Base-by-base conservation (phyloP, 148 eudicot species). In the Gaultheria prostrata region DNA sequence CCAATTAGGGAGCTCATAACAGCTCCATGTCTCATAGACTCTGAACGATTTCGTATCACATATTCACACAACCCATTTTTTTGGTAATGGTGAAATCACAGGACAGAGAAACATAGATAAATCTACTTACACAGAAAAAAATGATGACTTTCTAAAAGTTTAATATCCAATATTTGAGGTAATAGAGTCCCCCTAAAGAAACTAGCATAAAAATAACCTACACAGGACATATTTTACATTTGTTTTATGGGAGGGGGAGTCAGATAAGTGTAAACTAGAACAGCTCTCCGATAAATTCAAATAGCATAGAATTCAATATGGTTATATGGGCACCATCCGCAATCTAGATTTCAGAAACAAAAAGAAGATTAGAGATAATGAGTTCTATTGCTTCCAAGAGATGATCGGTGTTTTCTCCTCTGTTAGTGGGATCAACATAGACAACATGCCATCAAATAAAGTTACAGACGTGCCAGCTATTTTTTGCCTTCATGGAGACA, bases 11-110 rank as follows among this genome's bases (percentile, higher is more conserved):
- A 39, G 56, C 74, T 45, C 53, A 80, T 20, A 33, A 78, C 77
- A 78, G 72, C 45, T 48, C 28, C 30, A 82, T 57, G 69, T 48
- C 43, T 86, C 81, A 75, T 30, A 75, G 46, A 79, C 30, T 46
- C 15, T 45, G 49, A 6, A 43, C 11, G 46, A 75, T 45, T 45
- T 21, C 78, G 8, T 75, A 45, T 21, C 51, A 24, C 17, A 24
- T 76, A n/a, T 13, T 48, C 28, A 33, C 0, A 11, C 39, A 21
- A 48, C 20, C 54, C 15, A 24, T n/a, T 46, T 50, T 45, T 39
- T 39, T 8, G 17, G 32, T 75, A 10, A 75, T 9, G 78, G 15
- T 46, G 50, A 73, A 75, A 43, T 43, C 56, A 18, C 11, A 12
- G 14, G 51, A 45, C 78, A 45, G 3, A 43, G 49, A 39, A 75